A percentile compares a stretch with the other conserved stretches of the same genome.
Evolutionary conservation across 176 grass and related monocot genomes (phyloP).

Genomic region (Carex kokanica): DNA sequence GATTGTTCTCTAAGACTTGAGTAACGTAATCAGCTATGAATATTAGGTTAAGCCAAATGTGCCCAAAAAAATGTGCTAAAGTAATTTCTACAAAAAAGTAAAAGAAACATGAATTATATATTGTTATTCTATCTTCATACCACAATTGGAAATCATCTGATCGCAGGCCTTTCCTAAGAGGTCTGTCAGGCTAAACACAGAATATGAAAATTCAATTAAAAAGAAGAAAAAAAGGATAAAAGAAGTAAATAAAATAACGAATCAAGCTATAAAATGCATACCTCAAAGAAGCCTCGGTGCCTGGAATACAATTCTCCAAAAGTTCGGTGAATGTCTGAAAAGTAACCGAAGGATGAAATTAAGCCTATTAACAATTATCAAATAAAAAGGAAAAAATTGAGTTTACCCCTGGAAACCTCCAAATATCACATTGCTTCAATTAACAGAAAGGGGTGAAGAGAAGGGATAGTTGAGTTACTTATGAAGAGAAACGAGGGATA

Average conservation of each 20-base stretch:
- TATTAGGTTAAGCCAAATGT: no score
- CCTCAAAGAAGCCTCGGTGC: conserved; percentile 67
- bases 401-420: neutral
- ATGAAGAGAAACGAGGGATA: neutral
- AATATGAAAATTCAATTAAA: conserved; percentile 43
- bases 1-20: neutral
- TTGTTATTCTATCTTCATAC: conserved; percentile 37
- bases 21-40: neutral
- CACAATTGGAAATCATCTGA: conserved; percentile 76
- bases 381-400: neutral
- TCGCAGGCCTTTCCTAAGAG: conserved; percentile 74
- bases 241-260: conserved; percentile 2
- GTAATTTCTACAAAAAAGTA: neutral
- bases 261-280: conserved; percentile 32
- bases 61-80: neutral
- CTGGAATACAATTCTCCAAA: conserved; percentile 77
- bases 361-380: no score
- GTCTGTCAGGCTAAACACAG: conserved; percentile 61
- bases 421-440: conserved; percentile 11
- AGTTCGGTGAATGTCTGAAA: conserved; percentile 76
- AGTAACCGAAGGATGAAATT: conserved; percentile 25
- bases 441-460: neutral
- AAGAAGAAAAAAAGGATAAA: conserved; percentile 2
- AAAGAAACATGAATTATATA: neutral
- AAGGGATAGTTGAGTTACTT: neutral